Evolutionary conservation across 176 grass and related monocot genomes (phyloP).

Genomic region (Aegilops tauschii): DNA sequence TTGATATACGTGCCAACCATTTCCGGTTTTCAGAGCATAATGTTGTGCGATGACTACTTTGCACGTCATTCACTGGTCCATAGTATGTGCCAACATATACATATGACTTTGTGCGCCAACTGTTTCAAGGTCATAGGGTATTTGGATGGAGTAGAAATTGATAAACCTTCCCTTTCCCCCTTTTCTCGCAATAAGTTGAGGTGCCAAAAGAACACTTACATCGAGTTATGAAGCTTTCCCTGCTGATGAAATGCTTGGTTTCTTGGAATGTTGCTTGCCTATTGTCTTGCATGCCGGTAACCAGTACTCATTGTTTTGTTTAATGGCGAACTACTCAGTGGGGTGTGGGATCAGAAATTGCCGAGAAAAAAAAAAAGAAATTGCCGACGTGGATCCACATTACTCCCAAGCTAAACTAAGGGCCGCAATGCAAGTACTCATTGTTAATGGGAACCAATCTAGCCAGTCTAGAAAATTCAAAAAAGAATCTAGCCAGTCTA

Average conservation of each 20-base stretch:
- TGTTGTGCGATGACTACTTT: background rate
- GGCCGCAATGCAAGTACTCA: too few species aligned
- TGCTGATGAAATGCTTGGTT: background rate
- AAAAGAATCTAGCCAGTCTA: too few species aligned
- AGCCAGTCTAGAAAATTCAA: too few species aligned
- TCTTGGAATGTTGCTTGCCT: background rate
- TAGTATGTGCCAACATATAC: background rate
- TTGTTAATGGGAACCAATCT: too few species aligned
- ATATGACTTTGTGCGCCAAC: background rate
- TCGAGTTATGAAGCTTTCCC: background rate
- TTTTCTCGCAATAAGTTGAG: too few species aligned
- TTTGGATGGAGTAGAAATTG: background rate
- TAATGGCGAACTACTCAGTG: background rate
- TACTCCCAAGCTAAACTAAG: too few species aligned
- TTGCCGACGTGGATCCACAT: slow-evolving; percentile 10
- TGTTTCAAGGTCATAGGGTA: background rate
- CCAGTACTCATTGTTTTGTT: too few species aligned
- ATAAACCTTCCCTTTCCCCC: background rate
- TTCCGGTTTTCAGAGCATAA: background rate
- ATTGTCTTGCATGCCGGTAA: background rate
- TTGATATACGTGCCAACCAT: background rate
- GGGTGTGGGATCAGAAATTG: background rate
- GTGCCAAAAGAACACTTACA: too few species aligned
- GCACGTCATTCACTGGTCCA: background rate
- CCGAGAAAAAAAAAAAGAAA: background rate